Conservation (phyloP, 1,284 basidiomycete genomes). For the Puccinia coronata region DNA sequence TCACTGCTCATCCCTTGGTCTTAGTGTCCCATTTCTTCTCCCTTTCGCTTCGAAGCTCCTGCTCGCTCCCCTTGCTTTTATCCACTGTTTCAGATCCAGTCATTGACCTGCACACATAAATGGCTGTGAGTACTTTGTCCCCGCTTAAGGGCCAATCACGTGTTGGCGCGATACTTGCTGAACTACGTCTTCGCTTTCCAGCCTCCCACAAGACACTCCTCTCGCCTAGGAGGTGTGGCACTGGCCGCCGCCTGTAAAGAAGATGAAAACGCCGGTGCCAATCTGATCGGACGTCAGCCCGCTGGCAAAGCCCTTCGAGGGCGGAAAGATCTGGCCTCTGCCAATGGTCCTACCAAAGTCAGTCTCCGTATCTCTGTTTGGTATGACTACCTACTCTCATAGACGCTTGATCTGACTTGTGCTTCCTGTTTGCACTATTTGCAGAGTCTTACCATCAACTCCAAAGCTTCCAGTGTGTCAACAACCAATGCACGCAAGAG, state of each 20-base stretch:
- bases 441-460: neutral
- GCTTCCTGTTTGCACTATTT: neutral
- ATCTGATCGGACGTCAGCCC: neutral
- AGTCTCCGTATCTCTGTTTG: neutral
- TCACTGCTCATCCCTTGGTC: no score
- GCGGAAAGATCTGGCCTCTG: slow-evolving; percentile 13
- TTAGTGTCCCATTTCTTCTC: no score
- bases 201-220: slow-evolving; percentile 49
- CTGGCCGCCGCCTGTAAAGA: slow-evolving; percentile 18
- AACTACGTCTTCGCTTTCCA: neutral
- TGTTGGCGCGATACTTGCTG: no score
- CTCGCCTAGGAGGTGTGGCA: slow-evolving; percentile 19
- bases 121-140: neutral
- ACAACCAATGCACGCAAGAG: slow-evolving; percentile 34
- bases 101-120: neutral
- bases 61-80: neutral
- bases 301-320: slow-evolving; percentile 12
- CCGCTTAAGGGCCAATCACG: neutral
- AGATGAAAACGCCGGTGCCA: slow-evolving; percentile 39
- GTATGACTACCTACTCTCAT: neutral
- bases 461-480: slow-evolving; percentile 9
- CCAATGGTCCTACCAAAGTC: slow-evolving; percentile 8
- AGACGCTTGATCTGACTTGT: neutral
- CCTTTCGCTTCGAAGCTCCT: neutral
- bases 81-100: no score